Percentiles rank a stretch among this genome's conserved stretches.
phyloP scores from a whole-genome alignment of 352 stramenopile genomes.

The Globisporangium perplexum region DNA sequence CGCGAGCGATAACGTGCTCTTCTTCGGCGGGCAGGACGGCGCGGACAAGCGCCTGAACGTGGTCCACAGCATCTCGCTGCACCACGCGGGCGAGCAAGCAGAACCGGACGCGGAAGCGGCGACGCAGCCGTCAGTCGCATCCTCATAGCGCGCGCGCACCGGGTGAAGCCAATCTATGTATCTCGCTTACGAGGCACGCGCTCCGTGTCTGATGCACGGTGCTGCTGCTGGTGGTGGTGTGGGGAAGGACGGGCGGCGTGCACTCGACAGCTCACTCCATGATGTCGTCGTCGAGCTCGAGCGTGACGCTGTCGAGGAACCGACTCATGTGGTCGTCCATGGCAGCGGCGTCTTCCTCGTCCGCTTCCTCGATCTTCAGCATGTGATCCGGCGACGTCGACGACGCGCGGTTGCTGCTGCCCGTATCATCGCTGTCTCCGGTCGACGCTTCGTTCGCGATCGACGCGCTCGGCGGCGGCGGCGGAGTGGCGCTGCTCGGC shows the following conservation, averaged over 20 bases:
- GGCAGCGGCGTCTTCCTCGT: neutral
- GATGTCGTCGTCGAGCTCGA: constrained; percentile 78
- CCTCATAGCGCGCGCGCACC: neutral
- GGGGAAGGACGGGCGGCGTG: neutral
- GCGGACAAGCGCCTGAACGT: constrained; percentile 76
- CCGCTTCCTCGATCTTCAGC: neutral
- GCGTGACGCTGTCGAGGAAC: constrained; percentile 76
- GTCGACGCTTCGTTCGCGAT: neutral
- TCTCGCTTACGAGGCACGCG: neutral
- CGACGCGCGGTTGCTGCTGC: neutral
- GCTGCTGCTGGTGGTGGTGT: neutral
- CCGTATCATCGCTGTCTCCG: neutral
- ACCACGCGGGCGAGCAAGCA: neutral
- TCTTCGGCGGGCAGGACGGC: constrained; percentile 86
- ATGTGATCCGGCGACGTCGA: neutral
- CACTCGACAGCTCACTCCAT: constrained; percentile 36
- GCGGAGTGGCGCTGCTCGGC: neutral
- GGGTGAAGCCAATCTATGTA: neutral
- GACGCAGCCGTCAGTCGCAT: neutral
- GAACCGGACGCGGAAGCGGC: constrained; percentile 7
- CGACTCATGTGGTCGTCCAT: constrained; percentile 76
- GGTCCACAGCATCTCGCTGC: constrained; percentile 66
- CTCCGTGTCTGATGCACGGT: no score
- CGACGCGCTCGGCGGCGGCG: neutral
- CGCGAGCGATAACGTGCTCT: constrained; percentile 57